A percentile compares a stretch with the other conserved stretches of the same genome.
phyloP scores from a whole-genome alignment of 139 green algal genomes.

The Pseudopediastrum boryanum region DNA sequence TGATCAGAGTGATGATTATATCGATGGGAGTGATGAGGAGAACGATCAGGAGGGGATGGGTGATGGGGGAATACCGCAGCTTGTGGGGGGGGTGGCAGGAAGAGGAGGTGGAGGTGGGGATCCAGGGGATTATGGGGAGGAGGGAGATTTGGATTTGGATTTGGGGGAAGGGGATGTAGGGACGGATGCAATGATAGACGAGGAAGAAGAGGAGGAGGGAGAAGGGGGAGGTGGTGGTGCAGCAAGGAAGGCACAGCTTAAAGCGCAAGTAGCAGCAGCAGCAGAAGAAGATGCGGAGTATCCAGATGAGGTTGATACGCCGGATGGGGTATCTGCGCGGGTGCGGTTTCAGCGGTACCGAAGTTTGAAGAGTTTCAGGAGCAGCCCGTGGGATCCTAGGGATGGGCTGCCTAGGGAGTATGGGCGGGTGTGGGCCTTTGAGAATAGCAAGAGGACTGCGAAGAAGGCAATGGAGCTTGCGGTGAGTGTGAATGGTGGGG shows the following conservation, averaged over 20 bases:
- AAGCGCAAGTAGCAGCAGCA: slow-evolving; percentile 34
- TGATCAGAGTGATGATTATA: slow-evolving; percentile 35
- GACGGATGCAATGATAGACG: slow-evolving; percentile 41
- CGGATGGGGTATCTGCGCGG: slow-evolving; percentile 68
- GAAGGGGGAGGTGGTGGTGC: slow-evolving; percentile 24
- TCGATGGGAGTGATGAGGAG: slow-evolving; percentile 60
- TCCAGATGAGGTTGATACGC: slow-evolving; percentile 93
- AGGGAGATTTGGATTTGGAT: not conserved
- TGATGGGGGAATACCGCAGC: slow-evolving; percentile 26
- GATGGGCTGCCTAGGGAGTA: slow-evolving; percentile 91
- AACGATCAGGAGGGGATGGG: slow-evolving; percentile 38
- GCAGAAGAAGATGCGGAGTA: slow-evolving; percentile 78
- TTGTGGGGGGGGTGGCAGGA: not conserved
- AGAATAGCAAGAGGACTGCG: slow-evolving; percentile 83
- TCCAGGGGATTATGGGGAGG: not conserved
- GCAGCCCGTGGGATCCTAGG: slow-evolving; percentile 88
- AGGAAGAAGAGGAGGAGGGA: slow-evolving; percentile 40
- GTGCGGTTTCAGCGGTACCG: slow-evolving; percentile 67
- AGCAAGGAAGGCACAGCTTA: not conserved
- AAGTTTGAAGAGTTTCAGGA: slow-evolving; percentile 92
- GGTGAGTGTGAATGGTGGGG: slow-evolving; percentile 10
- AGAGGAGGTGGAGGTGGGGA: not conserved
- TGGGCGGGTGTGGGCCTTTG: slow-evolving; percentile 91
- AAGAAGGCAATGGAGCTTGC: slow-evolving; percentile 49
- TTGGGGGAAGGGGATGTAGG: slow-evolving; percentile 6